phyloP scores from a whole-genome alignment of 1,139 yeast genomes.

The Candida gigantensis region DNA sequence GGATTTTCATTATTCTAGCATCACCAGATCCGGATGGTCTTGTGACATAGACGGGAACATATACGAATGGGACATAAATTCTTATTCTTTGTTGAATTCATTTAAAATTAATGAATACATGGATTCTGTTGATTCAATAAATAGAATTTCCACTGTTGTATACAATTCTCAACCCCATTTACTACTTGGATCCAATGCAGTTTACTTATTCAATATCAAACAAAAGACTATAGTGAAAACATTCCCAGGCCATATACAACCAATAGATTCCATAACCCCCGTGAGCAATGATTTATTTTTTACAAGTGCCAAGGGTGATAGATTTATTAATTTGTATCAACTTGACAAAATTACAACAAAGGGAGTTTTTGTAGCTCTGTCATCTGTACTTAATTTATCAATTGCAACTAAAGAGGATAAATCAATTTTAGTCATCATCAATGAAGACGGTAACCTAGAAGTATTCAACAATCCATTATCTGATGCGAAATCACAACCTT shows the following conservation, averaged over 20 bases:
- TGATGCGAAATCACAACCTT: conserved; percentile 20
- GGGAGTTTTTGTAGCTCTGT: conserved; percentile 65
- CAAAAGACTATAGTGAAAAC: conserved; percentile 41
- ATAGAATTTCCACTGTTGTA: conserved; percentile 35
- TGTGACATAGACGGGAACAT: conserved; percentile 64
- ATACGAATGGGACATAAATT: conserved; percentile 62
- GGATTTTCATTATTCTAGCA: conserved; percentile 48
- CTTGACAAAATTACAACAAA: conserved; percentile 41
- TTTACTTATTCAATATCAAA: conserved; percentile 50
- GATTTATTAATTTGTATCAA: conserved; percentile 74
- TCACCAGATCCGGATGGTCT: conserved; percentile 56
- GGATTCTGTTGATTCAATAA: conserved; percentile 37
- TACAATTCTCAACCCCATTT: conserved; percentile 45
- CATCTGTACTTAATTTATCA: conserved; percentile 52
- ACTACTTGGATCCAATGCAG: conserved; percentile 64
- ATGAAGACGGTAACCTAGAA: conserved; percentile 72
- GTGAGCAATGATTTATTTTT: conserved; percentile 47
- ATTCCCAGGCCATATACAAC: conserved; percentile 75
- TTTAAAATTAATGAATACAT: conserved; percentile 43
- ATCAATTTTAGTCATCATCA: conserved; percentile 53
- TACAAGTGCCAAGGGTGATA: conserved; percentile 73
- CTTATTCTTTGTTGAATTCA: conserved; percentile 40
- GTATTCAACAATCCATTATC: conserved; percentile 58
- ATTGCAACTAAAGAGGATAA: conserved; percentile 37
- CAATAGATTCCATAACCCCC: conserved; percentile 50